These are phyloP conservation scores for Coniochaeta ligniaria DNA, from an alignment of 2,329 filamentous ascomycete genomes.

Conservation along the genomic window DNA sequence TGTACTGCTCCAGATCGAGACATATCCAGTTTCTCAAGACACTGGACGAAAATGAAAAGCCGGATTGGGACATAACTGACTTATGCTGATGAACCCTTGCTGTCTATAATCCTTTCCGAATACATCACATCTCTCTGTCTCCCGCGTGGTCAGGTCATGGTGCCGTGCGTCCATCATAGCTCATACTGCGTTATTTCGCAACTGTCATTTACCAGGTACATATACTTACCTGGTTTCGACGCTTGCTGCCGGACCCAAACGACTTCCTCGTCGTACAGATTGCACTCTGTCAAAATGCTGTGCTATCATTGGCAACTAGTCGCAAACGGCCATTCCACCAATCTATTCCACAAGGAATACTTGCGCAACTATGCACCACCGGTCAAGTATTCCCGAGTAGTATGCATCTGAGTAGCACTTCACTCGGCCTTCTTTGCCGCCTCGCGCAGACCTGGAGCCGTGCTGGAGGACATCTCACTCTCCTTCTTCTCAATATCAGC, in stretches of 20 bases:
- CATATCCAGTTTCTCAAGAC: background rate
- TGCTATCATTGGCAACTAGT: background rate
- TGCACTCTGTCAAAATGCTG: background rate
- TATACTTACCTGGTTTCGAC: background rate
- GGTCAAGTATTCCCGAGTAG: constrained; percentile 9
- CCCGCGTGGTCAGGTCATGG: background rate
- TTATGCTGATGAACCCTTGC: background rate
- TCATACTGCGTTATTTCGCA: background rate
- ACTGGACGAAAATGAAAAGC: background rate
- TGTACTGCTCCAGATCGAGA: background rate
- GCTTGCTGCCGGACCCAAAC: background rate
- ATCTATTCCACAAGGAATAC: background rate
- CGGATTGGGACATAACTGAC: background rate
- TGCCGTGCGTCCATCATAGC: background rate
- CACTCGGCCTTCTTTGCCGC: constrained; percentile 42
- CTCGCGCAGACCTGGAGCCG: constrained; percentile 42
- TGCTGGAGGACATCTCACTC: constrained; percentile 39
- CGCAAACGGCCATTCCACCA: background rate
- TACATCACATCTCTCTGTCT: background rate
- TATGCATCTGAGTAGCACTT: constrained; percentile 12
- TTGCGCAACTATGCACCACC: constrained; percentile 9
- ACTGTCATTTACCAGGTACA: background rate
- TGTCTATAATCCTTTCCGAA: background rate
- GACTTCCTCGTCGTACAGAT: background rate
- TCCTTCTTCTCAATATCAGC: constrained; percentile 66